These are phyloP conservation scores for Eutypella sp. DNA, from an alignment of 2,329 filamentous ascomycete genomes.

Conservation along the genomic window DNA sequence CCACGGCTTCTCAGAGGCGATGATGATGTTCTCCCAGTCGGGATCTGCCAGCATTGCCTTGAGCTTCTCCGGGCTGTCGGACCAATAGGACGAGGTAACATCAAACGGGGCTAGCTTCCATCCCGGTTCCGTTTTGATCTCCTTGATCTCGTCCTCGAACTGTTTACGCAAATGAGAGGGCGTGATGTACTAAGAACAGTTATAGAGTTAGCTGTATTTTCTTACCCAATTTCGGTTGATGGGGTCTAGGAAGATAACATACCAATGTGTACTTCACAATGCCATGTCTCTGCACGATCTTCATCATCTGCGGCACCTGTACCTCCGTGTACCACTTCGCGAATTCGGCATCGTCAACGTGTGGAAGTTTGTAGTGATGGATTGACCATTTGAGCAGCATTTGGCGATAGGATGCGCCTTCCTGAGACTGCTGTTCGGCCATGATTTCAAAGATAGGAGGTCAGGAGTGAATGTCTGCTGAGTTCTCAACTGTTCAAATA, in stretches of 20 bases:
- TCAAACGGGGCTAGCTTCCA: slow-evolving; percentile 14
- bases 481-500: no score
- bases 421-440: not conserved
- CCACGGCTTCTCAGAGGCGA: slow-evolving; percentile 10
- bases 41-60: slow-evolving; percentile 12
- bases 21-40: slow-evolving; percentile 10
- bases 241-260: not conserved
- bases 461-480: no score
- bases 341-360: slow-evolving; percentile 6
- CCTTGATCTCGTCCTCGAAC: slow-evolving; percentile 10
- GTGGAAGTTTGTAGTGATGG: slow-evolving; percentile 2
- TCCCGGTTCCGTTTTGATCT: slow-evolving; percentile 6
- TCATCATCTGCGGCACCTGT: slow-evolving; percentile 8
- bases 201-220: not conserved
- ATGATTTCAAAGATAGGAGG: slow-evolving; percentile 16
- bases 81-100: slow-evolving; percentile 11
- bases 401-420: no score
- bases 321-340: slow-evolving; percentile 9
- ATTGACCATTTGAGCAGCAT: not conserved
- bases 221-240: not conserved
- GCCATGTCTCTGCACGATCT: slow-evolving; percentile 6
- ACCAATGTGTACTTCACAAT: slow-evolving; percentile 7
- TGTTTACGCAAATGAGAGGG: slow-evolving; percentile 4
- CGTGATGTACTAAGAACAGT: slow-evolving; percentile 4
- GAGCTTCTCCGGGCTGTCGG: slow-evolving; percentile 11